These are phyloP conservation scores for Coriolopsis trogii DNA, from an alignment of 1,284 basidiomycete species.

Conservation along the genomic window DNA sequence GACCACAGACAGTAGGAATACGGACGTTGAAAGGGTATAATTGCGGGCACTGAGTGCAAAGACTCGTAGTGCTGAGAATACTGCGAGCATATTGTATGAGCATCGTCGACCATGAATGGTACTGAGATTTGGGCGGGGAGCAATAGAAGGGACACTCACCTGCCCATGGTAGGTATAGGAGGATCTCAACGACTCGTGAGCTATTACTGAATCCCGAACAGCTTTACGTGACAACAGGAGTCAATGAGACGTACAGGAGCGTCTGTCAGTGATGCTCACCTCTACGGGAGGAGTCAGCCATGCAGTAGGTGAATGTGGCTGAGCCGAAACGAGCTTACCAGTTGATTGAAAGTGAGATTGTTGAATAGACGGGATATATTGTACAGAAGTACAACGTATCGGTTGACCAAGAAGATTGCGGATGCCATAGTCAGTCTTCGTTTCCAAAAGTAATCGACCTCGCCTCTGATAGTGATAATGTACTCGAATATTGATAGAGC, in stretches of 20 bases:
- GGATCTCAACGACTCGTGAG: neutral
- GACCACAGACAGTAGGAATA: neutral
- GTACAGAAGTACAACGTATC: neutral
- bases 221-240: neutral
- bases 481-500: no score
- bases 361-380: no score
- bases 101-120: neutral
- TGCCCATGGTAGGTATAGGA: conserved; percentile 3
- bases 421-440: neutral
- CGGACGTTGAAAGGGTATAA: neutral
- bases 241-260: no score
- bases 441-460: neutral
- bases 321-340: no score
- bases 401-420: neutral
- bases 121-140: neutral
- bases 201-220: neutral
- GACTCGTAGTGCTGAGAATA: conserved; percentile 8
- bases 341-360: no score
- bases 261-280: no score
- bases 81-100: neutral
- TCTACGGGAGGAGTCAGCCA: no score
- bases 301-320: no score
- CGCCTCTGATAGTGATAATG: neutral
- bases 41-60: conserved; percentile 3
- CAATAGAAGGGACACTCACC: neutral